phyloP scores from a whole-genome alignment of 768 basidiomycete genomes.

The Pleurotus pulmonarius region DNA sequence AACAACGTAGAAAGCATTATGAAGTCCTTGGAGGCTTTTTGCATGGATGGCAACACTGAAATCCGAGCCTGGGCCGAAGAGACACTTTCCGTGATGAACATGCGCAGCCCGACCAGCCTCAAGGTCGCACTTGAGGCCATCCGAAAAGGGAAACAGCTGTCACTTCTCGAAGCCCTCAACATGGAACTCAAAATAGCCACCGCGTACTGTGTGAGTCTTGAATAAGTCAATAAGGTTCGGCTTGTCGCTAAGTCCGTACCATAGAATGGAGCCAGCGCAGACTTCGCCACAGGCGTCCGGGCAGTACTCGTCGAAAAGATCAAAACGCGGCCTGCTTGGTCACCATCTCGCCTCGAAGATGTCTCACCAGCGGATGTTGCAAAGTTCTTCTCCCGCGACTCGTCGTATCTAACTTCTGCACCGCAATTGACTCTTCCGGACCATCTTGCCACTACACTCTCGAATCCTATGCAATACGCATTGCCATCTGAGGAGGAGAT shows the following conservation, averaged over 20 bases:
- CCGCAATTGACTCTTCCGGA: conserved; percentile 43
- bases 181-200: conserved; percentile 89
- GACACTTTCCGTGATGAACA: conserved; percentile 58
- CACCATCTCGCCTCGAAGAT: conserved; percentile 57
- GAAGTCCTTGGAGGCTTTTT: conserved; percentile 44
- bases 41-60: conserved; percentile 31
- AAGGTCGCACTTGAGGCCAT: conserved; percentile 85
- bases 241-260: conserved; percentile 13
- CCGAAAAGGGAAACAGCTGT: conserved; percentile 60
- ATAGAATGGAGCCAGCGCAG: conserved; percentile 73
- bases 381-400: conserved; percentile 64
- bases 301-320: conserved; percentile 51
- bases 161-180: conserved; percentile 63
- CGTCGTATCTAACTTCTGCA: conserved; percentile 40
- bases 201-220: conserved; percentile 77
- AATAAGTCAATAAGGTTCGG: conserved; percentile 12
- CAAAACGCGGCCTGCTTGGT: conserved; percentile 62
- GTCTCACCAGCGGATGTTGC: conserved; percentile 47
- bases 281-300: conserved; percentile 81
- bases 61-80: conserved; percentile 72
- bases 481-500: conserved; percentile 82
- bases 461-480: conserved; percentile 38
- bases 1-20: conserved; percentile 71
- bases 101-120: conserved; percentile 88
- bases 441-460: conserved; percentile 19